These are phyloP conservation scores for Apiotrichum montevideense DNA, from an alignment of 1,284 basidiomycete genomes.

Conservation along the genomic window DNA sequence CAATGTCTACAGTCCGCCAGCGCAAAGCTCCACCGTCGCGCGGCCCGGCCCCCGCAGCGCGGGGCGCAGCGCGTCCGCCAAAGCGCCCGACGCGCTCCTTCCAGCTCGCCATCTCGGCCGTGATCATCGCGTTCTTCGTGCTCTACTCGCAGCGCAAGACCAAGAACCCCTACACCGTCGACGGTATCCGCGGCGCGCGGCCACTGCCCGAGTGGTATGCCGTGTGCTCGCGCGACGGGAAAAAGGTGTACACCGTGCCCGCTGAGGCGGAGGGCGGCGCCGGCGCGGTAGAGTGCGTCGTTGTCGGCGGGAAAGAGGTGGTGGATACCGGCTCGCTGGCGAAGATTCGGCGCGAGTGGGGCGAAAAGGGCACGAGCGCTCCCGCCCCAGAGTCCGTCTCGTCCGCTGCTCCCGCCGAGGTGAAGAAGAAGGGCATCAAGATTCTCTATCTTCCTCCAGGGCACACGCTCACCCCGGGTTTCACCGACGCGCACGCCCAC, in stretches of 20 bases:
- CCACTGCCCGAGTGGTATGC: slow-evolving; percentile 30
- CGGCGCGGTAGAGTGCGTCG: slow-evolving; percentile 58
- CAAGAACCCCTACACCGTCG: slow-evolving; percentile 4
- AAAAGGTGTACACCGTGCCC: slow-evolving; percentile 32
- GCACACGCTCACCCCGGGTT: slow-evolving; percentile 40
- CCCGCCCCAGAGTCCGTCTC: background rate
- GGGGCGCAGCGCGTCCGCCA: background rate
- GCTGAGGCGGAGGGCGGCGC: slow-evolving; percentile 12
- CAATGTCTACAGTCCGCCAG: slow-evolving; percentile 10
- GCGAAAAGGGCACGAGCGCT: slow-evolving; percentile 26
- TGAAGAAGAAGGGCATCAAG: slow-evolving; percentile 27
- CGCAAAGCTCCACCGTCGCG: background rate
- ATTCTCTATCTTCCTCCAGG: slow-evolving; percentile 36
- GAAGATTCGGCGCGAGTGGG: slow-evolving; percentile 41
- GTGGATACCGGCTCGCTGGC: slow-evolving; percentile 56
- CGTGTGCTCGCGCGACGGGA: slow-evolving; percentile 31
- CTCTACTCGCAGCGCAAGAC: slow-evolving; percentile 25
- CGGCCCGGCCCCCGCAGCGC: background rate
- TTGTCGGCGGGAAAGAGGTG: slow-evolving; percentile 57
- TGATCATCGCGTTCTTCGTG: slow-evolving; percentile 34
- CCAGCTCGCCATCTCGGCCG: slow-evolving; percentile 32
- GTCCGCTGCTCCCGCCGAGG: slow-evolving; percentile 19
- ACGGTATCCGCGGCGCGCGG: background rate
- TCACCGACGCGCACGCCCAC: slow-evolving; percentile 64
- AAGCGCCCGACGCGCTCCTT: slow-evolving; percentile 24